phyloP scores from a whole-genome alignment of 257 asterid genomes.

The Solanum bulbocastanum region DNA sequence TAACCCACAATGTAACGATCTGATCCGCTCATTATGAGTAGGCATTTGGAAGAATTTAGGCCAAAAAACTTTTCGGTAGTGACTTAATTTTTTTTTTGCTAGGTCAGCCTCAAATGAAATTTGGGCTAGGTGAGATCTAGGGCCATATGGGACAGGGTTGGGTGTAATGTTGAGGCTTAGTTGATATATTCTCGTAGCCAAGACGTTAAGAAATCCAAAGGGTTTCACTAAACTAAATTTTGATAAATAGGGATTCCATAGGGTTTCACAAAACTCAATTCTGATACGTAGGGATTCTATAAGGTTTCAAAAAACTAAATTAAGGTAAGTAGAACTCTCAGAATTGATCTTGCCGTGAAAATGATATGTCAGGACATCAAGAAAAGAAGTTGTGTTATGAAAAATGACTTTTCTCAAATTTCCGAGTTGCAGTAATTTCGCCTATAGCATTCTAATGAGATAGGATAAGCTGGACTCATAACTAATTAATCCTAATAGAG shows the following conservation, averaged over 20 bases:
- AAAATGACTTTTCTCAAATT: neutral
- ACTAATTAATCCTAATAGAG: neutral
- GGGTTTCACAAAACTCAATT: neutral
- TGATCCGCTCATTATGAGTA: neutral
- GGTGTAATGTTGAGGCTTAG: neutral
- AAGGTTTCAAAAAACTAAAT: too few species aligned
- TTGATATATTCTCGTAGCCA: neutral
- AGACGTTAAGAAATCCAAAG: neutral
- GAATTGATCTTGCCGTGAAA: neutral
- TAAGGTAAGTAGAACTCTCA: neutral
- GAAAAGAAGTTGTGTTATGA: too few species aligned
- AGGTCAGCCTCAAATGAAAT: neutral
- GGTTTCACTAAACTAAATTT: neutral
- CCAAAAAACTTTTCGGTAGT: fast-evolving
- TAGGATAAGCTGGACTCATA: neutral
- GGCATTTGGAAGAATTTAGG: neutral
- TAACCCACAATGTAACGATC: too few species aligned
- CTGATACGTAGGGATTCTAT: neutral
- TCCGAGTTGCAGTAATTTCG: neutral
- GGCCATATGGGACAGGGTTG: neutral
- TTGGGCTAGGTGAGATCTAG: too few species aligned
- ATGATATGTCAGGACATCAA: neutral
- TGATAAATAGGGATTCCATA: neutral
- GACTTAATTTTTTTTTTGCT: too few species aligned
- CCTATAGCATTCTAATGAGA: neutral